Base-by-base conservation (phyloP, 2,329 filamentous ascomycete genomes). In the Phialophora expanda region DNA sequence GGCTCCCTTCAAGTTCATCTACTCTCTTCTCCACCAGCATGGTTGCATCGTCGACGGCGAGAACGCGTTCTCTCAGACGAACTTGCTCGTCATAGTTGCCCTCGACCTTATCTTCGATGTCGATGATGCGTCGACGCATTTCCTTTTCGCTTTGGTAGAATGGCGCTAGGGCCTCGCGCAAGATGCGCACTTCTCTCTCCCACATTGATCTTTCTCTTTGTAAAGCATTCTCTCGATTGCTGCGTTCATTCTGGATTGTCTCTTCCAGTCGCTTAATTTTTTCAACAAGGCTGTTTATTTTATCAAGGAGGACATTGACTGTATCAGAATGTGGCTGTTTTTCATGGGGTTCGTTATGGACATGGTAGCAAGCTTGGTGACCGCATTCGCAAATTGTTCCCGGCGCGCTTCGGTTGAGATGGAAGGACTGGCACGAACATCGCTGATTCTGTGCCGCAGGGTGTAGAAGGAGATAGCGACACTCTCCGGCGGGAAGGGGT, bases 361-460 rank as follows among this genome's bases (percentile, higher is more conserved):
- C 77, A 69, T 82, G 80, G 68, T 79, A 78, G 76, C 80, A 82
- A 70, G 80, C 80, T 71, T 81, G 80, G 71, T 82, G 80, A 14
- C 80, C 80, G 69, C 80, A 82, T 22, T 79, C 79, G 68, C 80
- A 82, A 57, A 72, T 75, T n/a, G 78, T 78, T 28, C 75, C 75
- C 4, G 78, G 78, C 12, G 76, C 78, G 58, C 64, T 71, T 28
- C 72, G 69, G 46, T 76, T 74, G 26, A 73, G 73, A 46, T 72
- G 73, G 74, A 80, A 82, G 70, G 76, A 77, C 58, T 80, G 78
- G 66, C 80, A 82, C n/a, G 75, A 69, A 70, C 80, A 82, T 65
- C 77, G 77, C 71, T 81, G 71, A 44, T 72, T 70, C 20, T 70
- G 70, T 48, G 68, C 64, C 50, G 70, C 70, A 38, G 72, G 70